These are phyloP conservation scores for Citrullus colocynthis DNA, from an alignment of 306 rosid species.

Conservation along the genomic window DNA sequence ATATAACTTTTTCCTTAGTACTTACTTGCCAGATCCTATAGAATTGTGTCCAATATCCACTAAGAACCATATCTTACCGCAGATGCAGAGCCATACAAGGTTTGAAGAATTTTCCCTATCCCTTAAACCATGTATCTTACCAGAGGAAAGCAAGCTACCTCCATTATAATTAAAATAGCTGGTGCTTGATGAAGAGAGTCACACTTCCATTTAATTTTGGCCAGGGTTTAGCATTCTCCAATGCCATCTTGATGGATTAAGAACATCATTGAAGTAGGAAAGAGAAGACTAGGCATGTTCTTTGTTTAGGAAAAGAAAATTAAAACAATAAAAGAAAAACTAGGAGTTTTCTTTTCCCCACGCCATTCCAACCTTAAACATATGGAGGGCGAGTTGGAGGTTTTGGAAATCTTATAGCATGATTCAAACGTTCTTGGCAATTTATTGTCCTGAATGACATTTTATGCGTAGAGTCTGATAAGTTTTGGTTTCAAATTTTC, in stretches of 20 bases:
- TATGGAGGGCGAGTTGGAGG: not conserved
- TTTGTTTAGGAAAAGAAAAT: not conserved
- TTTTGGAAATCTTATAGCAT: not conserved
- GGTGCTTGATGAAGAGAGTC: not conserved
- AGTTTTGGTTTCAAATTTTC: not conserved
- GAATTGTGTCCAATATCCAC: not conserved
- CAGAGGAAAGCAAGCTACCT: not conserved
- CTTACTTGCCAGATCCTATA: not conserved
- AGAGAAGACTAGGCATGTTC: not conserved
- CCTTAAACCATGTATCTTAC: not conserved
- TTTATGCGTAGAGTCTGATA: not conserved
- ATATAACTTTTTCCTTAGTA: too few relatives aligned
- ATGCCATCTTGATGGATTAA: not conserved
- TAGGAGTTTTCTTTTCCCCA: not conserved
- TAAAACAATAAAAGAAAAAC: not conserved
- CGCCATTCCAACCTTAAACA: not conserved
- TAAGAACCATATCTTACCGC: not conserved
- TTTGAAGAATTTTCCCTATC: not conserved
- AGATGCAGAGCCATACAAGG: not conserved
- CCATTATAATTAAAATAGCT: not conserved
- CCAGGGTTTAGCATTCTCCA: not conserved
- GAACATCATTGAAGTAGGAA: not conserved
- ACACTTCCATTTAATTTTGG: not conserved
- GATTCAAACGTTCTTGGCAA: not conserved
- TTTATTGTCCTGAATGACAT: not conserved